Evolutionary conservation across 768 basidiomycete genomes (phyloP), one percentile per base, ranked within the genome.

Genomic region (Tricholoma sp.): DNA sequence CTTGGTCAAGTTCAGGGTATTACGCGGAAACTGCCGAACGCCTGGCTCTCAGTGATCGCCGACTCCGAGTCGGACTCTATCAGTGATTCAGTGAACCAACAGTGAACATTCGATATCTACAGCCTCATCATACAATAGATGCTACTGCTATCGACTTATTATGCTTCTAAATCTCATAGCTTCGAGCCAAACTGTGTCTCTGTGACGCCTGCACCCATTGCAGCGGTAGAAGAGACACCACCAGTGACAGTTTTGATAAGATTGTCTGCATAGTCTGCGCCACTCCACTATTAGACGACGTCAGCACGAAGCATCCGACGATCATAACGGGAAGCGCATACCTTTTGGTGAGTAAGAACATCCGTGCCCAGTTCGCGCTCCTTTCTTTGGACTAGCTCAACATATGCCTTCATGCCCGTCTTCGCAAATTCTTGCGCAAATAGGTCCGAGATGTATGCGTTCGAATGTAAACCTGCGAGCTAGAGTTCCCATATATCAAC

Each of bases 381-480:
- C 69, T 83, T 88, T 29, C 91, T 79, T 71, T 99, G 97, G 53
- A 99, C 78, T 56, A 98, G 76, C 74, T 95, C 92, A 59, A 98
- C 95, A 68, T 98, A 99, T 1, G 97, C 97, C 72, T 98, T 94
- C 97, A 99, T 99, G 41, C 96, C 97, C 59, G 96, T 95, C 72
- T 86, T 88, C 36, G 93, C 88, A 68, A 85, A 98, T 52, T 88
- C 81, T 63, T 83, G 72, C 3, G 97, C 96, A 70, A 99, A 98
- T 20, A 89, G 73, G 69, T 98, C 94, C 62, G 88, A 92, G 68
- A 98, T 98, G 72, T 94, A 96, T 31, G 88, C 97, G 72, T 97
- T 99, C 58, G 95, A 96, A 70, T 99, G 97, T 42, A 99, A 80
- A 56, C 97, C 97, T 44, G 84, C 97, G 58, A 99, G 91, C 94